Evolutionary conservation across 306 rosid species (phyloP), one percentile per base, ranked within the genome.

Genomic region (Lagenaria siceraria): DNA sequence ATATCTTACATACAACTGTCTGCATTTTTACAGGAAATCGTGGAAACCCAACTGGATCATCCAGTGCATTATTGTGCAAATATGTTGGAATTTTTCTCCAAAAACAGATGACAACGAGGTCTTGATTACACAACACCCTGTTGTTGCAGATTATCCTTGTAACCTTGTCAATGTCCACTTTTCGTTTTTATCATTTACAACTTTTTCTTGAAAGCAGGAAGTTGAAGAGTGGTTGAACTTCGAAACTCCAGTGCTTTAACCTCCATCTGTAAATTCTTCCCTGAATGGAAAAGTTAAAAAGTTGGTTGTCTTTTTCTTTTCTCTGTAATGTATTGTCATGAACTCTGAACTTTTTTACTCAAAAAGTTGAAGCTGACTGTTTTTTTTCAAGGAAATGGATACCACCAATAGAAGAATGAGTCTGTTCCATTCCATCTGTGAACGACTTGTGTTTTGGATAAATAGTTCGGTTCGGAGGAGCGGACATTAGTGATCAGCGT

Each of bases 151-250:
- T 46, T 29, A 73, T 49, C 77, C 77, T 71, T 73, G 35, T 29
- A 73, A 27, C 77, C 77, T 71, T 73, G 35, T 5, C 25, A 17
- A 17, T 66, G 38, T 73, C 22, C 24, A 43, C 15, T 65, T 31
- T 63, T 63, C 70, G 48, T 65, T 21, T 69, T 42, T 68, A 31
- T 31, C 10, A 27, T 59, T 60, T 63, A 33, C 72, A 43, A 31
- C 25, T 68, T 68, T 40, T 42, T 69, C 43, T 46, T 14, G 14
- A 14, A 70, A 70, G 55, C 75, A 24, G 2, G 36, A 70, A 70
- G 56, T 70, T 70, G 75, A 43, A 46, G 76, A 71, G 59, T 71
- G 58, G 53, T 71, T 46, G 21, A 43, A 69, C 76, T 71, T 71
- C 46, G 59, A 48, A 46, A 71, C 59, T 71, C 76, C 40, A 6